Percentiles rank a stretch among this genome's conserved stretches.
These are phyloP conservation scores for Leccinum rimulosum DNA, from an alignment of 768 basidiomycete species.

Conservation along the genomic window DNA sequence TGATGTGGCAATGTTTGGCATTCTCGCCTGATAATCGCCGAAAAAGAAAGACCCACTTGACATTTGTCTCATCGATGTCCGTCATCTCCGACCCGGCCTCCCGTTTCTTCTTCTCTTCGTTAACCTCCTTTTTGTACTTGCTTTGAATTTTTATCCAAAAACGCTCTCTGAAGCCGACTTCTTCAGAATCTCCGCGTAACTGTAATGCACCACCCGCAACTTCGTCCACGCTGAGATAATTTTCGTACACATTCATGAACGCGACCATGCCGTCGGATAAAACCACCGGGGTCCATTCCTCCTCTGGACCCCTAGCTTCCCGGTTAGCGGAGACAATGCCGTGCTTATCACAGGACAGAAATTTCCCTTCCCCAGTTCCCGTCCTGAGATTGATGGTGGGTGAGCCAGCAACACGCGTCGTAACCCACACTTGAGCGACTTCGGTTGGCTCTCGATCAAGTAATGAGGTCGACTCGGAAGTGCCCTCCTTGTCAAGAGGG, in stretches of 20 bases:
- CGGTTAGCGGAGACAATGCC: constrained; percentile 81
- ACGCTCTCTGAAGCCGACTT: constrained; percentile 80
- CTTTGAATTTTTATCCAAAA: constrained; percentile 90
- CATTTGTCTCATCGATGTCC: constrained; percentile 66
- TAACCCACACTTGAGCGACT: constrained; percentile 90
- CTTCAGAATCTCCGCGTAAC: constrained; percentile 81
- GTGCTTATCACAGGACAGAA: constrained; percentile 83
- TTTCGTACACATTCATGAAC: constrained; percentile 87
- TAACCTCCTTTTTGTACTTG: constrained; percentile 83
- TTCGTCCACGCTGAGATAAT: constrained; percentile 82
- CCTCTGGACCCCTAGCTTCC: constrained; percentile 89
- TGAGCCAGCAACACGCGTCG: constrained; percentile 81
- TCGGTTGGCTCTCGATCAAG: constrained; percentile 74
- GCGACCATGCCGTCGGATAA: constrained; percentile 84
- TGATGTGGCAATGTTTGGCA: constrained; percentile 3
- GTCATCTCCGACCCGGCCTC: constrained; percentile 50
- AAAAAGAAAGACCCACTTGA: constrained; percentile 56
- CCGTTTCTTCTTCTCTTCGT: constrained; percentile 71
- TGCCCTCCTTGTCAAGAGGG: constrained; percentile 59
- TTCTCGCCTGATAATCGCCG: not conserved
- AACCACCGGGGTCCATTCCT: constrained; percentile 89
- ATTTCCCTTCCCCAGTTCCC: constrained; percentile 86
- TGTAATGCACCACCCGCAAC: constrained; percentile 78
- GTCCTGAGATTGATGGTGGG: constrained; percentile 83
- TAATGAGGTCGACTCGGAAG: constrained; percentile 41